Percentiles rank a stretch among this genome's conserved stretches.
These are phyloP conservation scores for Fusarium dimerum DNA, from an alignment of 2,329 filamentous ascomycete genomes.

Conservation along the genomic window DNA sequence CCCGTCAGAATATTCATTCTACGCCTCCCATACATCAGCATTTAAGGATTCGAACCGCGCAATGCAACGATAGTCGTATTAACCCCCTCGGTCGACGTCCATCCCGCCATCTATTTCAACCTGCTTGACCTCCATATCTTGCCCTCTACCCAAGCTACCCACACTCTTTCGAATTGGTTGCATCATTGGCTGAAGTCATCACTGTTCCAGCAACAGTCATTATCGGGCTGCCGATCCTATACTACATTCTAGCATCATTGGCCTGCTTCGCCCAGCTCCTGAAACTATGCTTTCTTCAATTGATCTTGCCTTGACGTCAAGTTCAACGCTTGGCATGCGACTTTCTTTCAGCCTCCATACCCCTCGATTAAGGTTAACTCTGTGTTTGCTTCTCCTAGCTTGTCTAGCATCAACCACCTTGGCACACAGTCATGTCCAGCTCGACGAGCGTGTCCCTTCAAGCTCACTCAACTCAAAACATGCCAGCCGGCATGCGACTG, in stretches of 20 bases:
- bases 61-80: conserved; percentile 10
- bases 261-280: neutral
- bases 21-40: conserved; percentile 1
- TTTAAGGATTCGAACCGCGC: neutral
- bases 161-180: conserved; percentile 2
- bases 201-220: neutral
- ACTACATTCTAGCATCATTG: neutral
- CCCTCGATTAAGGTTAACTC: conserved; percentile 14
- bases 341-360: conserved; percentile 2
- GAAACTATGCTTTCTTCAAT: neutral
- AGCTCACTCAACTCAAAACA: conserved; percentile 17
- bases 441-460: neutral
- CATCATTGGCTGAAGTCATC: too few relatives aligned
- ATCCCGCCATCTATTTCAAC: conserved; percentile 7
- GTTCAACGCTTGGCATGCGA: conserved; percentile 6
- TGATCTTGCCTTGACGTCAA: neutral
- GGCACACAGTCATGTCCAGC: conserved; percentile 18
- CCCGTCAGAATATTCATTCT: conserved; percentile 11
- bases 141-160: conserved; percentile 9
- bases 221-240: neutral
- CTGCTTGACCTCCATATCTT: conserved; percentile 8
- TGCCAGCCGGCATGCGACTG: neutral
- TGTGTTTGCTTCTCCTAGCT: conserved; percentile 19
- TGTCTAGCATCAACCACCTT: conserved; percentile 24
- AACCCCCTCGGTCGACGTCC: conserved; percentile 6